Conservation (phyloP, 2,329 filamentous ascomycete genomes). For the Stemphylium beticola region DNA sequence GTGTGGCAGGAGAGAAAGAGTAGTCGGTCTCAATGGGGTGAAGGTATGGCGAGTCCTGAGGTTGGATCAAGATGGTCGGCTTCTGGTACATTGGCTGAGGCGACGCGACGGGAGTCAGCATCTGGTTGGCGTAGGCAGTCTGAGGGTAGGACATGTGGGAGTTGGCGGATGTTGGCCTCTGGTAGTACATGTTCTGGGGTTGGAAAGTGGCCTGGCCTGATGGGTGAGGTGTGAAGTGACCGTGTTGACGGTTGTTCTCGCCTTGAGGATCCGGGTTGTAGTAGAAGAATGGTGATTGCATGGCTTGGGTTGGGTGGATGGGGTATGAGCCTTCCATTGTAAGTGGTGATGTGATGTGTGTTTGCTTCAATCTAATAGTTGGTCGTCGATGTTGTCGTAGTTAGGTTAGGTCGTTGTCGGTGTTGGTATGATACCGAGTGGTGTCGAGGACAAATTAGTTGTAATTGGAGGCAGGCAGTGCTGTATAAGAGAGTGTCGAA, state of each 20-base stretch:
- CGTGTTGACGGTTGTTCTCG: slow-evolving; percentile 71
- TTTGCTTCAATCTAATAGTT: slow-evolving; percentile 1
- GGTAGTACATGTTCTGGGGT: slow-evolving; percentile 55
- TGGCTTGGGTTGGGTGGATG: slow-evolving; percentile 58
- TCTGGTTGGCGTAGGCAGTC: slow-evolving; percentile 64
- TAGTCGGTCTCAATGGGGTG: slow-evolving; percentile 77
- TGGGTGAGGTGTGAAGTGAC: slow-evolving; percentile 71
- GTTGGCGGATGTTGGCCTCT: slow-evolving; percentile 67
- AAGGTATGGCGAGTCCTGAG: slow-evolving; percentile 61
- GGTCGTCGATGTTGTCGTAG: not conserved
- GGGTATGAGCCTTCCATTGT: slow-evolving; percentile 71
- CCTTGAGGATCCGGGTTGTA: slow-evolving; percentile 78
- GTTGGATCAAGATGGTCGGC: slow-evolving; percentile 71
- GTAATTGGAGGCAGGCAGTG: slow-evolving; percentile 30
- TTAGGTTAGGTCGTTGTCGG: slow-evolving; percentile 31
- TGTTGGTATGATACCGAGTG: slow-evolving; percentile 17
- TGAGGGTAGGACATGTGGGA: slow-evolving; percentile 60
- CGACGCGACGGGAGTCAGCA: slow-evolving; percentile 77
- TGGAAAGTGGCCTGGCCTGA: slow-evolving; percentile 43
- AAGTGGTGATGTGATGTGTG: slow-evolving; percentile 17
- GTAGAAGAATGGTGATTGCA: slow-evolving; percentile 85
- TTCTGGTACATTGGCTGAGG: slow-evolving; percentile 77
- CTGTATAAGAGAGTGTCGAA: slow-evolving; percentile 35
- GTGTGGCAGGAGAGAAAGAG: slow-evolving; percentile 80
- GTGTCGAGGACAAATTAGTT: slow-evolving; percentile 34